Evolutionary conservation across 805 yeast genomes (phyloP), one percentile per base, ranked within the genome.

Genomic region (Ogataea henricii): DNA sequence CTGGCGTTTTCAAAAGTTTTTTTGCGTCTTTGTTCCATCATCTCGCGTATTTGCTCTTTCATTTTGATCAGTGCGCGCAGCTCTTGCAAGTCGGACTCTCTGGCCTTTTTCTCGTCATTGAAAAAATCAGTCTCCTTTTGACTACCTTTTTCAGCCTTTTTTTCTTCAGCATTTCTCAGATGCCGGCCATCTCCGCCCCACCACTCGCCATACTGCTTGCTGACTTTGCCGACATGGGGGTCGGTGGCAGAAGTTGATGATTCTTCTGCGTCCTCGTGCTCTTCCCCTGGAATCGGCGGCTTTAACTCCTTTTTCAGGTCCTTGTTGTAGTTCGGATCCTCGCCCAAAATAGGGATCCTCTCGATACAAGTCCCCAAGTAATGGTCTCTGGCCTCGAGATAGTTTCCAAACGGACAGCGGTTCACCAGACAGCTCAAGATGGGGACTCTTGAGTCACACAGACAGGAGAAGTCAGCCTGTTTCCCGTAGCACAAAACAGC

Each of bases 361-460:
- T 75, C 80, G 45, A 70, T 52, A 46, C 80, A 77, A 5, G 78
- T 72, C 2, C 80, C 81, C 42, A 68, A 53, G 49, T 56, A 76
- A 57, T 77, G 82, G 52, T 77, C 81, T 58, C 80, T 63, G 9
- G 79, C 70, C n/a, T 73, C 63, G 27, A 70, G 62, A 48, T 68
- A 76, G 25, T 63, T 64, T 1, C 76, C 76, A 38, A 65, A 69
- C 1, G 76, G 74, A 53, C 80, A 74, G 12, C 60, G 59, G 34
- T 69, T 74, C 10, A 66, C 67, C 23, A 76, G 53, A 51, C 81
- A 76, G 14, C 69, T 46, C 29, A 60, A 68, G n/a, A 74, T 42
- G 4, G 43, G 48, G 4, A 40, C 22, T 21, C 59, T 50, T 4
- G 57, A 52, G 10, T 46, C 54, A 55, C 81, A 76, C 32, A 73